Percentiles rank a stretch among this genome's conserved stretches.
Conservation (phyloP, 352 stramenopile species). For the Pythium grandisporangium region DNA sequence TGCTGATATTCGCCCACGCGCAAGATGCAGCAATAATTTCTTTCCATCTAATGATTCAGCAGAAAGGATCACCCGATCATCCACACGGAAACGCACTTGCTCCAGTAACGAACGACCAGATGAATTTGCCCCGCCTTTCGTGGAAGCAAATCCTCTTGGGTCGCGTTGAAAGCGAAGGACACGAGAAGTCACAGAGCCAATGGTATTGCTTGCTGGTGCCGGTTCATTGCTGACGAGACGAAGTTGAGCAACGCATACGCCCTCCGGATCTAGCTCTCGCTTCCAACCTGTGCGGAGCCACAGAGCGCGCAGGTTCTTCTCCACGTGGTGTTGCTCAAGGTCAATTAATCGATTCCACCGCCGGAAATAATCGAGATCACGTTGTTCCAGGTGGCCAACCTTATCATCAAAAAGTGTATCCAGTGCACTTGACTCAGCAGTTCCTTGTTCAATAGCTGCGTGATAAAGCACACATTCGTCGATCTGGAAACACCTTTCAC, state of each 20-base stretch:
- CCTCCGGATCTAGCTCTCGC: slow-evolving; percentile 42
- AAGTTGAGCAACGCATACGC: slow-evolving; percentile 44
- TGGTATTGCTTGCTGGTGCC: slow-evolving; percentile 4
- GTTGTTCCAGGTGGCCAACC: slow-evolving; percentile 37
- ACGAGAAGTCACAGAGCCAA: slow-evolving; percentile 24
- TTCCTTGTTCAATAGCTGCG: slow-evolving; percentile 65
- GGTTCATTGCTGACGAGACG: slow-evolving; percentile 36
- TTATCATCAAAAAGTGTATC: slow-evolving; percentile 56
- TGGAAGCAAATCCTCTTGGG: no score
- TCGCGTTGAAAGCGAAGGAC: slow-evolving; percentile 46
- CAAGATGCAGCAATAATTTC: slow-evolving; percentile 53
- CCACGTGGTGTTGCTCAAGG: slow-evolving; percentile 62
- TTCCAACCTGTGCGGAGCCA: slow-evolving; percentile 59
- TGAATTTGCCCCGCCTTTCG: no score
- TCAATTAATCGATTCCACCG: slow-evolving; percentile 68
- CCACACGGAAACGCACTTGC: slow-evolving; percentile 35
- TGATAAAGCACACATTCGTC: slow-evolving; percentile 85
- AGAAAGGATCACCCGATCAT: slow-evolving; percentile 71
- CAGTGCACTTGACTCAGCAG: slow-evolving; percentile 46
- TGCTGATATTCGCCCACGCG: slow-evolving; percentile 32
- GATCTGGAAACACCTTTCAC: slow-evolving; percentile 71
- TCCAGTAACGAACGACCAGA: slow-evolving; percentile 36
- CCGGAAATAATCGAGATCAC: slow-evolving; percentile 59
- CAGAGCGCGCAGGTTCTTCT: slow-evolving; percentile 55
- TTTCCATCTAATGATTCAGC: slow-evolving; percentile 60